Evolutionary conservation across 805 yeast species (phyloP), one percentile per base, ranked within the genome.

Genomic region (Cyberlindnera misumaiensis): DNA sequence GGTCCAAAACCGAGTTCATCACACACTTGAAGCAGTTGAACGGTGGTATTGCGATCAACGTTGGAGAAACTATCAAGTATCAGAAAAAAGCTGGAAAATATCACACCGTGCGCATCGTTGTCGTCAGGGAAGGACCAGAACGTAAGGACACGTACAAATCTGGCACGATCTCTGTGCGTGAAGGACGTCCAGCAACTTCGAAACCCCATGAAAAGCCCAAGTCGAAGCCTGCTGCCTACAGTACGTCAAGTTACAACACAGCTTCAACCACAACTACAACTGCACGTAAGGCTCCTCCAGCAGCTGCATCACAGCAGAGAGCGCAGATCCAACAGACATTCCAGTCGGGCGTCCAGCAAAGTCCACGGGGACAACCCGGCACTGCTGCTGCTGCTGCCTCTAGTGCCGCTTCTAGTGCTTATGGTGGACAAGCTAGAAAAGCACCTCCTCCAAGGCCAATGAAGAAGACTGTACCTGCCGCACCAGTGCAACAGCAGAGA

Each of bases 41-140:
- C 49, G 70, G 71, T 12, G 70, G 73, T 0, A 63, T 87, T 34
- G 67, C 70, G 3, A 72, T 93, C 33, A 72, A 70, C 31, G 72
- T 93, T 45, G 89, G 82, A 2, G 73, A 83, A 3, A 73, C 83
- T 0, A 73, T 93, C 41, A 73, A 75, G 44, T 93, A 93, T 62
- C 85, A 82, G 63, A 93, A 90, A 72, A 93, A 93, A 59, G 87
- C 96, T 1, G 95, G 95, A 3, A 80, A 76, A 58, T 54, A 68
- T 18, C 93, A 88, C 44, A 59, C 72, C 8, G 83, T 93, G 48
- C 88, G 84, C 59, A 76, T 83, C 53, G 75, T 71, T 36, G 59
- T 71, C 30, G 82, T 81, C 34, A 70, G 68, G 11, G 56, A 75
- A n/a, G 80, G 83, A 22, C 94, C 95, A 10, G 52, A 51, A 10